Evolutionary conservation across 148 eudicot species (phyloP).

Genomic region (Chenopodium formosanum): DNA sequence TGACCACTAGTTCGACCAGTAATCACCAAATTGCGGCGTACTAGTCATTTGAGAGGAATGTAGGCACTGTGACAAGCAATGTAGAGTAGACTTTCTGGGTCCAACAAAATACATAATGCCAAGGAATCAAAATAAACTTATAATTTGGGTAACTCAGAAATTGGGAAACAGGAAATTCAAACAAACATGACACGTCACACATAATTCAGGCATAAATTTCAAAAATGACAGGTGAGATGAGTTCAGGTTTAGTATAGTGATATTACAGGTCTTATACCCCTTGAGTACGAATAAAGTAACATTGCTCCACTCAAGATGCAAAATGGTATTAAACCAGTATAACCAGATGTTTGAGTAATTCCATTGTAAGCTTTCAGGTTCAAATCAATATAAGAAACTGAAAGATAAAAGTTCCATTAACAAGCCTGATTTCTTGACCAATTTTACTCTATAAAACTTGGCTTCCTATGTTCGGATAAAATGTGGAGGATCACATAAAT

Average conservation of each 20-base stretch:
- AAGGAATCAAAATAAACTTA: background rate
- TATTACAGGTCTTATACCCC: background rate
- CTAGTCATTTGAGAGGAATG: background rate
- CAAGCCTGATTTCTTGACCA: background rate
- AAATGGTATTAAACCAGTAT: background rate
- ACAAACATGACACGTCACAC: background rate
- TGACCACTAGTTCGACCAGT: background rate
- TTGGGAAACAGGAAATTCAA: background rate
- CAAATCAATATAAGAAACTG: background rate
- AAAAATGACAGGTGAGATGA: background rate
- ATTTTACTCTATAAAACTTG: background rate
- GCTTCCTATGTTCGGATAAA: background rate
- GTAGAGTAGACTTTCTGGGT: background rate
- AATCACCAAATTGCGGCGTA: no score
- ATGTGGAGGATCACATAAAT: background rate
- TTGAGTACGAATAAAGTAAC: background rate
- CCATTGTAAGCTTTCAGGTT: background rate
- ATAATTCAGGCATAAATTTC: background rate
- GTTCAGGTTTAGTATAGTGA: background rate
- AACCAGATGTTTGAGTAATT: background rate
- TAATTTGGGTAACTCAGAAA: background rate
- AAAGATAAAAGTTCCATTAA: background rate
- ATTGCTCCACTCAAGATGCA: background rate
- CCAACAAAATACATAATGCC: no score
- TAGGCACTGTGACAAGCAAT: background rate